Conservation (phyloP, 805 yeast genomes). For the Metschnikowia proteae region DNA sequence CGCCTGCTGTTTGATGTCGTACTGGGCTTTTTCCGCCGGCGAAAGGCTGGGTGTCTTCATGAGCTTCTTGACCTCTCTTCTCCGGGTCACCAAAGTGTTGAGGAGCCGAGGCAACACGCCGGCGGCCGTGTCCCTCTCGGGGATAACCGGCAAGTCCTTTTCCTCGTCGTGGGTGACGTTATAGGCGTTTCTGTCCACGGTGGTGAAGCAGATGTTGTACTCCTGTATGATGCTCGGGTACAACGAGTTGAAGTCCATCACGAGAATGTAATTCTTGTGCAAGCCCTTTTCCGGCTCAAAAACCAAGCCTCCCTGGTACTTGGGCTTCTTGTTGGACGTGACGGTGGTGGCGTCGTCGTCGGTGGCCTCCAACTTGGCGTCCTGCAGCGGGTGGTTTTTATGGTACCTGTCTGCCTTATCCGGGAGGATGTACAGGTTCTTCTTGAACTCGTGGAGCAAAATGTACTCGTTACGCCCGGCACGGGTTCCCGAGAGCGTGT, state of each 20-base stretch:
- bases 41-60: constrained; percentile 71
- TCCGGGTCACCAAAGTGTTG: constrained; percentile 80
- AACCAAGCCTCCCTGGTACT: constrained; percentile 89
- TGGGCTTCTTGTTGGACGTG: constrained; percentile 60
- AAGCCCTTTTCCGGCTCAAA: constrained; percentile 96
- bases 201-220: constrained; percentile 93
- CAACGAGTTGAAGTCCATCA: constrained; percentile 97
- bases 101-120: constrained; percentile 88
- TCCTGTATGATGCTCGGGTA: constrained; percentile 98
- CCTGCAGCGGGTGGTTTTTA: constrained; percentile 34
- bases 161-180: constrained; percentile 46
- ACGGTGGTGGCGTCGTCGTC: constrained; percentile 44
- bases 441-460: constrained; percentile 84
- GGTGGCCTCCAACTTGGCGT: constrained; percentile 28
- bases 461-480: constrained; percentile 95
- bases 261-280: constrained; percentile 82
- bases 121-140: constrained; percentile 51
- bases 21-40: constrained; percentile 67
- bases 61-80: constrained; percentile 86
- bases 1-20: constrained; percentile 94
- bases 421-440: constrained; percentile 79
- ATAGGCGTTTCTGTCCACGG: constrained; percentile 67
- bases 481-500: constrained; percentile 89
- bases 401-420: constrained; percentile 60
- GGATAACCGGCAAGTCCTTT: constrained; percentile 63